Percentiles rank a stretch among this genome's conserved stretches.
phyloP scores from a whole-genome alignment of 2,329 filamentous ascomycete species.

The Beauveria australis region DNA sequence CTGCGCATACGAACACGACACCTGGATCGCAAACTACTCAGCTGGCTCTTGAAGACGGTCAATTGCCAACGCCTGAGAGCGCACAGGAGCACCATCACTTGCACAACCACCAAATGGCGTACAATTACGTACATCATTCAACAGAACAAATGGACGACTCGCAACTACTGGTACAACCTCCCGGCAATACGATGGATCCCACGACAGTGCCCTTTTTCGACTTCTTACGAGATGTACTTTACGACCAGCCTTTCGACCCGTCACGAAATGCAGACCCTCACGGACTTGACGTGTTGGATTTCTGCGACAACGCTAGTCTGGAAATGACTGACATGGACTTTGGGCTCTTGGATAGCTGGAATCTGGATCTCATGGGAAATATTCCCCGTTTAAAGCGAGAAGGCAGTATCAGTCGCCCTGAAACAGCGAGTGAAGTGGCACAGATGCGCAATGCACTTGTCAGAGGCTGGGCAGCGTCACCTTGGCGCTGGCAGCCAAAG shows the following conservation, averaged over 20 bases:
- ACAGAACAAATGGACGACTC: conserved; percentile 1
- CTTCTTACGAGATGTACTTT: conserved; percentile 43
- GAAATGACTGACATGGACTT: conserved; percentile 46
- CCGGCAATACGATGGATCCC: conserved; percentile 20
- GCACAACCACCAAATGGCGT: conserved; percentile 9
- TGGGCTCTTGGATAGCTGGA: conserved; percentile 41
- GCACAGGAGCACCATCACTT: conserved; percentile 12
- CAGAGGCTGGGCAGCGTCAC: conserved; percentile 41
- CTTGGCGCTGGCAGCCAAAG: conserved; percentile 42
- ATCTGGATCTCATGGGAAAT: conserved; percentile 27
- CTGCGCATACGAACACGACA: conserved; percentile 18
- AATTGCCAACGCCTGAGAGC: conserved; percentile 27
- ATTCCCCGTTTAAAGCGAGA: conserved; percentile 14
- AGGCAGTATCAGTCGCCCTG: conserved; percentile 18
- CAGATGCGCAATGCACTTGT: conserved; percentile 39
- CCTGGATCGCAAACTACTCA: conserved; percentile 19
- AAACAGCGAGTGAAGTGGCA: conserved; percentile 34
- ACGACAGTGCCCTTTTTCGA: conserved; percentile 37
- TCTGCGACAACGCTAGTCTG: conserved; percentile 40
- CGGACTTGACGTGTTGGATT: conserved; percentile 38
- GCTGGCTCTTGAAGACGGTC: conserved; percentile 25
- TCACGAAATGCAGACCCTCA: conserved; percentile 30
- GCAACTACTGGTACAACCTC: conserved; percentile 13
- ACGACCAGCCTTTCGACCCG: conserved; percentile 33
- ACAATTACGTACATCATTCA: background rate